These are phyloP conservation scores for Triglochin maritima DNA, from an alignment of 106 monocot genomes.

Conservation along the genomic window DNA sequence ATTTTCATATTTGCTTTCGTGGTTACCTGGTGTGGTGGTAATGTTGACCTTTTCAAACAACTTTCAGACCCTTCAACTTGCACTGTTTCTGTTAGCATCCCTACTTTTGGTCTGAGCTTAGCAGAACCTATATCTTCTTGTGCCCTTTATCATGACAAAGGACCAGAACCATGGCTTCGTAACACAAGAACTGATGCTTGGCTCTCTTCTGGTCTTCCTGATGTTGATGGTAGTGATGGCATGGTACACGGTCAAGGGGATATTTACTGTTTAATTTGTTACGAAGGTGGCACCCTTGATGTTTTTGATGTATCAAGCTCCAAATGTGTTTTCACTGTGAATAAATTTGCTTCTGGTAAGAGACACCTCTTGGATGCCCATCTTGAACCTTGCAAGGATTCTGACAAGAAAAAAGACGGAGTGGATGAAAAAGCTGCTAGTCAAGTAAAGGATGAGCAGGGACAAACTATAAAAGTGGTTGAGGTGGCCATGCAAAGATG, in stretches of 20 bases:
- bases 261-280: conserved; percentile 83
- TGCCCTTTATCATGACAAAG: conserved; percentile 89
- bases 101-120: conserved; percentile 39
- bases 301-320: conserved; percentile 83
- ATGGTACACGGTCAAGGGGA: conserved; percentile 63
- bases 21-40: too few relatives aligned
- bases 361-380: conserved; percentile 50
- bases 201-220: conserved; percentile 77
- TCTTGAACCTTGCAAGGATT: conserved; percentile 15
- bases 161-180: conserved; percentile 79
- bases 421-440: conserved; percentile 17
- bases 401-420: conserved; percentile 16
- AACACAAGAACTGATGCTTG: conserved; percentile 95
- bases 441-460: conserved; percentile 33
- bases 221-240: conserved; percentile 75
- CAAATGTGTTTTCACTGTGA: conserved; percentile 64
- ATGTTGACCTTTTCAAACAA: too few relatives aligned
- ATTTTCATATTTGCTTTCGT: too few relatives aligned
- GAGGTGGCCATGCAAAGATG: conserved; percentile 90
- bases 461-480: conserved; percentile 42
- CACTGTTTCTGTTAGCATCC: conserved; percentile 50
- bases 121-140: conserved; percentile 54
- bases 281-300: conserved; percentile 75
- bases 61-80: conserved; percentile 60
- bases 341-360: conserved; percentile 70